Base-by-base conservation (phyloP, 2,329 filamentous ascomycete species). In the Colletotrichum lini region DNA sequence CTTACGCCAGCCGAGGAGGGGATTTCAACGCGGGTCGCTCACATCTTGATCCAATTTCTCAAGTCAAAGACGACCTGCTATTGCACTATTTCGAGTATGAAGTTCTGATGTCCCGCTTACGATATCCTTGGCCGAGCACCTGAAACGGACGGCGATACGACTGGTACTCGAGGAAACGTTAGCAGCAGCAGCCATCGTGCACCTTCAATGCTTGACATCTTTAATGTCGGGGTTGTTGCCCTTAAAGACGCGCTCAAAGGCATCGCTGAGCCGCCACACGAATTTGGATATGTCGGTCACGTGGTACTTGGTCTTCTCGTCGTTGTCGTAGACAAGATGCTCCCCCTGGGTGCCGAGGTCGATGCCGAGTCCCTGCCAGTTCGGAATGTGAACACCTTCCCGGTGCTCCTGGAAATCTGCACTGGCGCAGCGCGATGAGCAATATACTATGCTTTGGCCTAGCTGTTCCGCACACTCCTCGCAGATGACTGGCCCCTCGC, bases 361-460 rank as follows among this genome's bases (percentile, higher is more conserved):
- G 62, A 77, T 76, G 2, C 74, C 73, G 10, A 71, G 69, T 49
- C 65, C 75, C 65, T 76, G 74, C 59, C 79, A 74, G 57, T 75
- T 76, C 3, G 76, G 75, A 38, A 81, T 57, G 58, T 82, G 80
- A n/a, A 79, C 78, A 2, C 75, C 68, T 13, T 81, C 79, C 23
- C 83, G 77, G 74, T 87, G 85, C 30, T 68, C 68, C 13, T 80
- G 79, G 45, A 87, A 80, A 70, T 86, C 84, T 15, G 73, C 75
- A 30, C 75, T 76, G n/a, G 83, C 84, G 74, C 85, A 87, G 42
- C 77, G 75, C 38, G 78, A 73, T 9, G 83, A 84, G 75, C 85
- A 87, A 72, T 83, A 87, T 7, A 82, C 59, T 0, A 81, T 80
- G 30, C 79, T 75, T n/a, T 78, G 75, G 66, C 80, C 80, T 59